Evolutionary conservation across 495 filamentous ascomycete species (phyloP).

Genomic region (Hypoxylon lenormandii): DNA sequence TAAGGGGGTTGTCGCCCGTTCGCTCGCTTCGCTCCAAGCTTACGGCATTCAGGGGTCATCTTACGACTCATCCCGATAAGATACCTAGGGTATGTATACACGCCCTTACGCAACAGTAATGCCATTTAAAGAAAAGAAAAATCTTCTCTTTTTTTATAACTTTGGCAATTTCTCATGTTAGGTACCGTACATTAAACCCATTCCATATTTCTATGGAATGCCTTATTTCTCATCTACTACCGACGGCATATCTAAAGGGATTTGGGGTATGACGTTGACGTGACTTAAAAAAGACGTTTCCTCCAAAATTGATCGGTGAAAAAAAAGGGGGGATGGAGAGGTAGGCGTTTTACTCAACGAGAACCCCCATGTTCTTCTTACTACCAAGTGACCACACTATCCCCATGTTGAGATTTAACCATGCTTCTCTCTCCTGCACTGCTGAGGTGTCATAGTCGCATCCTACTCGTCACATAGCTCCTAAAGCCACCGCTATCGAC

Average conservation of each 20-base stretch:
- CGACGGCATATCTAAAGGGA: conserved; percentile 35
- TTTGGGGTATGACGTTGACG: conserved; percentile 37
- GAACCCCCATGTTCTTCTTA: conserved; percentile 10
- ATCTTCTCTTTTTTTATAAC: not conserved
- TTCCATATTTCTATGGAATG: conserved; percentile 32
- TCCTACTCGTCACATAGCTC: not conserved
- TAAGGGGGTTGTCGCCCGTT: too few species aligned
- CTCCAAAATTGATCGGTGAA: conserved; percentile 15
- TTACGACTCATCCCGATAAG: too few species aligned
- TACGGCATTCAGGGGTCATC: too few species aligned
- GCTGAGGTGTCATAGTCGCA: conserved; percentile 8
- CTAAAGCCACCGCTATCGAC: too few species aligned
- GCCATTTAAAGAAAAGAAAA: not conserved
- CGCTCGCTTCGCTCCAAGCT: too few species aligned
- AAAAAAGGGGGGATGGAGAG: conserved; percentile 11
- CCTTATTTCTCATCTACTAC: conserved; percentile 41
- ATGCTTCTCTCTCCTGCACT: not conserved
- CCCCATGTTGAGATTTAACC: conserved; percentile 10
- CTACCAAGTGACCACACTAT: conserved; percentile 16
- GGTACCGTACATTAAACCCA: conserved; percentile 34
- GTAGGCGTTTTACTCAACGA: conserved; percentile 33
- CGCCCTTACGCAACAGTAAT: not conserved
- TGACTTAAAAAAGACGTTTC: conserved; percentile 17
- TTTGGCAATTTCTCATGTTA: conserved; percentile 35
- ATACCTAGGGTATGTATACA: too few species aligned